Conservation (phyloP, 1,284 basidiomycete species). For the Ganoderma lingzhi region DNA sequence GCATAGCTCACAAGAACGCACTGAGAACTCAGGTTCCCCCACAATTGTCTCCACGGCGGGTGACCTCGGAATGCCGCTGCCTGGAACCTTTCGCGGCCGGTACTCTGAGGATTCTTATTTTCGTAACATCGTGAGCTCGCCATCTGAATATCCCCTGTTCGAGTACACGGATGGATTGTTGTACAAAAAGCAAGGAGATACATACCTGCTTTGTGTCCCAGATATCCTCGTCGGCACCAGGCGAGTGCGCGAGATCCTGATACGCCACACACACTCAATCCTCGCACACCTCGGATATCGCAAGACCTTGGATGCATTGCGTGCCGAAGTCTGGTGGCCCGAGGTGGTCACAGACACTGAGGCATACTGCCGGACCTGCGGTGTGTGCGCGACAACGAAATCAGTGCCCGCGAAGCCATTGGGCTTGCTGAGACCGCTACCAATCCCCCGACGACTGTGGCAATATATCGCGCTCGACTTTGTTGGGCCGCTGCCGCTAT, state of each 20-base stretch:
- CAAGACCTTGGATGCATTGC: conserved; percentile 37
- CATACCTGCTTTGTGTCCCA: conserved; percentile 27
- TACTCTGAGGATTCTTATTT: not conserved
- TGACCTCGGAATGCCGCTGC: not conserved
- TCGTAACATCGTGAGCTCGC: not conserved
- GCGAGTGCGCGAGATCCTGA: conserved; percentile 35
- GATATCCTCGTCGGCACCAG: conserved; percentile 28
- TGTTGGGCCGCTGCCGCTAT: conserved; percentile 44
- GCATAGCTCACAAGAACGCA: not conserved
- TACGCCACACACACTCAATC: conserved; percentile 38
- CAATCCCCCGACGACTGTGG: conserved; percentile 36
- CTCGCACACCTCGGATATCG: conserved; percentile 37
- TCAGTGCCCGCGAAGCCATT: not conserved
- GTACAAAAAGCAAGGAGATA: not conserved
- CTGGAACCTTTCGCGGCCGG: not conserved
- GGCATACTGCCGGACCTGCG: conserved; percentile 35
- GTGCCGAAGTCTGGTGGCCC: conserved; percentile 41
- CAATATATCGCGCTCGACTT: conserved; percentile 45
- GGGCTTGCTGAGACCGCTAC: conserved; percentile 20
- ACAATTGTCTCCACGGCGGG: not conserved
- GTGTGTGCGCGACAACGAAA: conserved; percentile 31
- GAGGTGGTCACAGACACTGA: conserved; percentile 31
- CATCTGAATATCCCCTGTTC: not conserved
- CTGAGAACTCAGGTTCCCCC: not conserved
- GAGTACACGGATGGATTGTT: not conserved